A percentile compares a stretch with the other conserved stretches of the same genome.
Conservation (phyloP, 2,329 filamentous ascomycete genomes). For the Fusarium continuum region DNA sequence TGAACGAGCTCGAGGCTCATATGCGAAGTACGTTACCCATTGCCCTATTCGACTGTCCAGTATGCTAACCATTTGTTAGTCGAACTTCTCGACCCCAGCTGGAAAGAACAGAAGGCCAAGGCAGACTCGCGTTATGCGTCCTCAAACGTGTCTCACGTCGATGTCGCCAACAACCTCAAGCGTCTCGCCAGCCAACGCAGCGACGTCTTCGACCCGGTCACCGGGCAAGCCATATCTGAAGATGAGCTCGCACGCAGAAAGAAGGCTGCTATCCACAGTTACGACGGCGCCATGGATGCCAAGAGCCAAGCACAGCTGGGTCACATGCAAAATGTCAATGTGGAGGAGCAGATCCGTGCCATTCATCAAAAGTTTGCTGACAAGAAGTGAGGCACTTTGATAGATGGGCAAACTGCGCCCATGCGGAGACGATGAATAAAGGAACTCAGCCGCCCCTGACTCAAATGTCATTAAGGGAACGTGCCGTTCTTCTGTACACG, state of each 20-base stretch:
- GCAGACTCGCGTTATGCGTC: conserved; percentile 84
- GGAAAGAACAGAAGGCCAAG: conserved; percentile 95
- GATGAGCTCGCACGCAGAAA: conserved; percentile 81
- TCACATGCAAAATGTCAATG: conserved; percentile 75
- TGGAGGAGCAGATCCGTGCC: conserved; percentile 83
- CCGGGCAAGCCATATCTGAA: conserved; percentile 73
- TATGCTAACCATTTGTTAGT: conserved; percentile 63
- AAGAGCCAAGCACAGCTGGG: conserved; percentile 63
- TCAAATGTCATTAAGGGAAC: neutral
- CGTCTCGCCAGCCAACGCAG: conserved; percentile 88
- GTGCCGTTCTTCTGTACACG: neutral
- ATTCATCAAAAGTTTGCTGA: conserved; percentile 65
- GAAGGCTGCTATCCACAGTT: conserved; percentile 71
- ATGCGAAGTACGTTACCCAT: conserved; percentile 74
- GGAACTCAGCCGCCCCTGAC: neutral
- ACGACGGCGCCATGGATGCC: conserved; percentile 71
- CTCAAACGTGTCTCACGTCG: conserved; percentile 84
- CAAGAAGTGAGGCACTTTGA: conserved; percentile 45
- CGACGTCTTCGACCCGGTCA: conserved; percentile 83
- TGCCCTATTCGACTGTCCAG: neutral
- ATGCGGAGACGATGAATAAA: conserved; percentile 5
- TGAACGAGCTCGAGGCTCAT: conserved; percentile 88
- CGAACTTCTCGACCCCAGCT: conserved; percentile 90
- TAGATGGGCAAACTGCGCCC: neutral
- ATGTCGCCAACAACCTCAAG: conserved; percentile 94